Evolutionary conservation across 352 stramenopile genomes (phyloP).

Genomic region (Phytophthora fragariaefolia): DNA sequence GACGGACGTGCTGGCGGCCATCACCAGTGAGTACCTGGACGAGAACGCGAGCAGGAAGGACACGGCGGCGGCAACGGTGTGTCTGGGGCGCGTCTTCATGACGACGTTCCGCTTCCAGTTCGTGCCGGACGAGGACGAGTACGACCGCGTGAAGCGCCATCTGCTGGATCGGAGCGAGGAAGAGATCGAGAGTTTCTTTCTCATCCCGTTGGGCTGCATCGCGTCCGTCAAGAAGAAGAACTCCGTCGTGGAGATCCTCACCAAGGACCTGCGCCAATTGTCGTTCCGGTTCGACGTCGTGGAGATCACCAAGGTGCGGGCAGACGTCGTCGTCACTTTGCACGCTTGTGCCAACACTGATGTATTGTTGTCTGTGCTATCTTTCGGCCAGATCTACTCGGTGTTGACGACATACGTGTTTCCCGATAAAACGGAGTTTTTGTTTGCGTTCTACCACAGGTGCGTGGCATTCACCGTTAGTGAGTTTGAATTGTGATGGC

Average conservation of each 20-base stretch:
- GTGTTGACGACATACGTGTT: conserved; percentile 87
- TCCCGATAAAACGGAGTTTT: conserved; percentile 81
- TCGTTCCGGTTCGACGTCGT: conserved; percentile 80
- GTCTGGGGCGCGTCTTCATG: conserved; percentile 79
- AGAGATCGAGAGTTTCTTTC: conserved; percentile 82
- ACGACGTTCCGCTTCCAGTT: conserved; percentile 90
- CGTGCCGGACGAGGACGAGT: conserved; percentile 63
- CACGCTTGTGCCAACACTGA: background rate
- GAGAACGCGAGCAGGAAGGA: conserved; percentile 66
- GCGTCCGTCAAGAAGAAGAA: conserved; percentile 83
- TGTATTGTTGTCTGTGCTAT: background rate
- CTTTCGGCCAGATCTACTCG: conserved; percentile 81
- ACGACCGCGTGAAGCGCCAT: conserved; percentile 56
- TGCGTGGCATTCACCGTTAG: conserved; percentile 20
- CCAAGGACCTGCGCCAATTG: conserved; percentile 81
- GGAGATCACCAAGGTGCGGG: conserved; percentile 64
- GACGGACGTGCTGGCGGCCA: conserved; percentile 76
- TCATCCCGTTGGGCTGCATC: conserved; percentile 77
- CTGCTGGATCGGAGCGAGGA: conserved; percentile 61
- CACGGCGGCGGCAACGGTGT: conserved; percentile 61
- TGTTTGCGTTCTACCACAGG: conserved; percentile 88
- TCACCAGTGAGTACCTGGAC: conserved; percentile 80
- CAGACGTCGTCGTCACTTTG: background rate
- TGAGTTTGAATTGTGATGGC: background rate
- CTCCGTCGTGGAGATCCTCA: conserved; percentile 75